These are phyloP conservation scores for Aureobasidium sp. DNA, from an alignment of 2,329 filamentous ascomycete species.

Conservation along the genomic window DNA sequence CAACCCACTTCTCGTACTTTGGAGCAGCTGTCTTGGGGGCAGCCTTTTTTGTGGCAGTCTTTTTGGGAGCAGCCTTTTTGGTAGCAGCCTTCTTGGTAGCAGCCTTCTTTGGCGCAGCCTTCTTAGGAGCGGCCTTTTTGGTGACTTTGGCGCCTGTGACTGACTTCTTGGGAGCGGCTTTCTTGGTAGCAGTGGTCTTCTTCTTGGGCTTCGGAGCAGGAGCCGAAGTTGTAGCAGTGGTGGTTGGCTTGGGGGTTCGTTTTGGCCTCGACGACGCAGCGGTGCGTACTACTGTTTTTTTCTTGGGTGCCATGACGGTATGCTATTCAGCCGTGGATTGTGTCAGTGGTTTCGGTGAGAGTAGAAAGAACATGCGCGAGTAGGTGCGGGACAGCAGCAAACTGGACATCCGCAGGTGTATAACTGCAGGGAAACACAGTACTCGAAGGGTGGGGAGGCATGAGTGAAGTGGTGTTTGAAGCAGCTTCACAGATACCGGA, in stretches of 20 bases:
- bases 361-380: too few species aligned
- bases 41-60: not conserved
- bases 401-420: too few species aligned
- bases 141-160: not conserved
- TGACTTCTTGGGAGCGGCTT: conserved; percentile 9
- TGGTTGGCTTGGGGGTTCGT: not conserved
- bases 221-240: not conserved
- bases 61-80: not conserved
- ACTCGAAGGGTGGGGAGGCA: too few species aligned
- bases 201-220: not conserved
- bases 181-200: conserved; percentile 6
- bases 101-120: not conserved
- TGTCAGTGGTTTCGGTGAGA: not conserved
- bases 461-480: too few species aligned
- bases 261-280: not conserved
- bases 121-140: not conserved
- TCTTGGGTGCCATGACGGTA: not conserved
- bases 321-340: not conserved
- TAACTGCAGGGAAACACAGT: too few species aligned
- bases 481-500: too few species aligned
- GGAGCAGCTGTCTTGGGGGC: not conserved
- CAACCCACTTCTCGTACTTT: not conserved
- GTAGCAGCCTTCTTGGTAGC: not conserved
- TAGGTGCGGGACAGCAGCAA: not conserved
- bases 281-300: not conserved